Evolutionary conservation across 306 rosid species (phyloP).

Genomic region (Malus asiatica): DNA sequence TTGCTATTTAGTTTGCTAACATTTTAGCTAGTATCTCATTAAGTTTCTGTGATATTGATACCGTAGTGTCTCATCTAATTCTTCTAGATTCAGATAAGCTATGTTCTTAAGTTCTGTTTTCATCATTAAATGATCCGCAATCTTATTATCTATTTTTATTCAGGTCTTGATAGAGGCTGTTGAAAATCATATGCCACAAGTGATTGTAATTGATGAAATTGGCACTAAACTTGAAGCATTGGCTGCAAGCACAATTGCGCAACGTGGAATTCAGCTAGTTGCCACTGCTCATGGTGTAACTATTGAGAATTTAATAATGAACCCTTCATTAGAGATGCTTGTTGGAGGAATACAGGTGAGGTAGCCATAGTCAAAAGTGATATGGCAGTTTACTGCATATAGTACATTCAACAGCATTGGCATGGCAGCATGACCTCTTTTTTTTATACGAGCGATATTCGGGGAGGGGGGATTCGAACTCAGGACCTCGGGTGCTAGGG

Average conservation of each 20-base stretch:
- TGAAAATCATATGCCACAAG: conserved; percentile 99
- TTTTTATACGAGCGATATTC: no score
- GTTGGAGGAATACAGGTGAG: conserved; percentile 96
- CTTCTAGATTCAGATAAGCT: no score
- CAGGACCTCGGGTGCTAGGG: no score
- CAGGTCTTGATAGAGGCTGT: conserved; percentile 97
- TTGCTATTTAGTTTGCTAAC: background rate
- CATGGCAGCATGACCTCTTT: background rate
- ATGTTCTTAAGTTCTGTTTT: background rate
- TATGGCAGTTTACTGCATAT: background rate
- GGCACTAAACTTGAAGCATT: conserved; percentile 98
- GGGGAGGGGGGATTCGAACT: no score
- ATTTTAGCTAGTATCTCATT: background rate
- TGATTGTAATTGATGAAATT: conserved; percentile 90
- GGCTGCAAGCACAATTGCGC: conserved; percentile 98
- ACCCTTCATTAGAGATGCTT: conserved; percentile 91
- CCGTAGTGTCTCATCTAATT: background rate
- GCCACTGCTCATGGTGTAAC: conserved; percentile 99
- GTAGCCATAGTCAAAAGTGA: conserved; percentile 1
- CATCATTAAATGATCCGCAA: background rate
- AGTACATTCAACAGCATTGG: background rate
- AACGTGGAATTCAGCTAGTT: conserved; percentile 94
- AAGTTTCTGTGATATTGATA: background rate
- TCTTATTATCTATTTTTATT: conserved; percentile 14
- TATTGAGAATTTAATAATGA: conserved; percentile 84